phyloP scores from a whole-genome alignment of 306 rosid species.

The Rubus parviflorus region DNA sequence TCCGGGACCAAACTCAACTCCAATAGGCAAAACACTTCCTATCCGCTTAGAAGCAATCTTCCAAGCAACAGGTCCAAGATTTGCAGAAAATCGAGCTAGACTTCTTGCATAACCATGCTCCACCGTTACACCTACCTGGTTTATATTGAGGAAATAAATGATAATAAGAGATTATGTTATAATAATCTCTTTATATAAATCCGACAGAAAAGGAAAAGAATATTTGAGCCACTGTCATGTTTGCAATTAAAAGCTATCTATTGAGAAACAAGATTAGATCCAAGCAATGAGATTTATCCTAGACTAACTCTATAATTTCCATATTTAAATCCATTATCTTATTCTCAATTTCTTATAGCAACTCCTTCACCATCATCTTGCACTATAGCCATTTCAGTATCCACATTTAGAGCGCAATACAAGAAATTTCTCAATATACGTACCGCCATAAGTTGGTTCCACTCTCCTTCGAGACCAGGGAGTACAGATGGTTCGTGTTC shows the following conservation, averaged over 20 bases:
- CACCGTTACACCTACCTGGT: conserved; percentile 69
- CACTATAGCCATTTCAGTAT: conserved; percentile 3
- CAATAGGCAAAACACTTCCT: conserved; percentile 56
- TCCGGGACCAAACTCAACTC: conserved; percentile 63
- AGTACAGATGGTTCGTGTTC: conserved; percentile 45
- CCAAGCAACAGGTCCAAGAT: conserved; percentile 87
- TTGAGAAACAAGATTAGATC: background rate
- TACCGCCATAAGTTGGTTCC: conserved; percentile 78
- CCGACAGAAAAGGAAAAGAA: background rate
- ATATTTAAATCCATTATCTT: background rate
- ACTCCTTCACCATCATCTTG: background rate
- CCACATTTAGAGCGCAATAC: conserved; percentile 4
- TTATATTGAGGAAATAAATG: conserved; percentile 5
- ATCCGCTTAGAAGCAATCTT: conserved; percentile 75
- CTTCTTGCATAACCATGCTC: conserved; percentile 84
- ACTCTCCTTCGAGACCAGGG: conserved; percentile 52
- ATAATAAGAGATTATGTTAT: background rate
- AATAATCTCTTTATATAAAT: background rate
- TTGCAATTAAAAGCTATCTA: background rate
- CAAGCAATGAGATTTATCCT: conserved; percentile 11
- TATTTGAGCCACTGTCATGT: background rate
- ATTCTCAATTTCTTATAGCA: background rate
- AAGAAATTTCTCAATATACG: background rate
- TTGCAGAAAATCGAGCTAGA: conserved; percentile 74
- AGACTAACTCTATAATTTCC: background rate